Conservation (phyloP, 169 alveolate species). For the Babesia bigemina region DNA sequence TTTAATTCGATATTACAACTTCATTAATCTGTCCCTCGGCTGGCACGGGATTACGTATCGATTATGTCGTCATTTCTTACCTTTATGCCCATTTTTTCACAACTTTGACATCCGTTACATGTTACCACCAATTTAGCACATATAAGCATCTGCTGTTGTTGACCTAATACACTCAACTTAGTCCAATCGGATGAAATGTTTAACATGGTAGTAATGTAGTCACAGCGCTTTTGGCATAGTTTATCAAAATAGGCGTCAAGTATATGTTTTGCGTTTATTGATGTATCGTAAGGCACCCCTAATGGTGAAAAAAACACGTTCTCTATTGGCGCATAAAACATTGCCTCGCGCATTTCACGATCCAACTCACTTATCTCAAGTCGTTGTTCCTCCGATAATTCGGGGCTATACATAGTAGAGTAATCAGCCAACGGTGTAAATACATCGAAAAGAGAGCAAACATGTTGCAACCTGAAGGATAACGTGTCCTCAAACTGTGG, state of each 20-base stretch:
- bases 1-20: background rate
- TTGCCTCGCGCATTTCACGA: background rate
- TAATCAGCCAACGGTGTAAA: slow-evolving; percentile 42
- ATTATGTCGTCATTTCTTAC: background rate
- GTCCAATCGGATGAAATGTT: background rate
- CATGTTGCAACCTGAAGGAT: slow-evolving; percentile 10
- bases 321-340: background rate
- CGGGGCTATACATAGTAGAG: background rate
- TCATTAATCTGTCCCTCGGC: background rate
- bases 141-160: slow-evolving; percentile 19
- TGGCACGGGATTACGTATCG: background rate
- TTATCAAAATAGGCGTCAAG: background rate
- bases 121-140: slow-evolving; percentile 25
- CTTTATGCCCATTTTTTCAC: slow-evolving; percentile 19
- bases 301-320: slow-evolving; percentile 26
- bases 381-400: background rate
- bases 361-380: slow-evolving; percentile 1
- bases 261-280: background rate
- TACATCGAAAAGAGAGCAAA: slow-evolving; percentile 51
- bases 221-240: slow-evolving; percentile 37
- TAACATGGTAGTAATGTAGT: slow-evolving; percentile 2
- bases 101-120: slow-evolving; percentile 26
- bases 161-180: slow-evolving; percentile 2
- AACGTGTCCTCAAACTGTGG: slow-evolving; percentile 47
- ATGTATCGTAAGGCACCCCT: slow-evolving; percentile 33